Conservation (phyloP, 495 filamentous ascomycete species). For the Penicillium bovifimosum region DNA sequence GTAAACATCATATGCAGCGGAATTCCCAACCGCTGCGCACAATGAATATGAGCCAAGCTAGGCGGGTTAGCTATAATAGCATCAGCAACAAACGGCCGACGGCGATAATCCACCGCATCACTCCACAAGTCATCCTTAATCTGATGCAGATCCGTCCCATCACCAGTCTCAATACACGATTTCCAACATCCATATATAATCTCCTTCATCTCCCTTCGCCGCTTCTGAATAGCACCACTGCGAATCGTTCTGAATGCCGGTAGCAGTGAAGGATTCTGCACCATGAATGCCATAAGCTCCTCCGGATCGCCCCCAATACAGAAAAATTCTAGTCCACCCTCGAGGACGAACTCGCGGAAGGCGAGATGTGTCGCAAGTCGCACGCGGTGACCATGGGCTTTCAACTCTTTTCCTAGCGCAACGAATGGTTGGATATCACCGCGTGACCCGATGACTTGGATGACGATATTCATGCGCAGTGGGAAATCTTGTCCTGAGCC, state of each 20-base stretch:
- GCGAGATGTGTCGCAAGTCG: constrained; percentile 70
- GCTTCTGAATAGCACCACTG: constrained; percentile 61
- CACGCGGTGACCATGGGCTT: constrained; percentile 67
- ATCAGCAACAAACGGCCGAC: constrained; percentile 68
- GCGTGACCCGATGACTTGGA: constrained; percentile 75
- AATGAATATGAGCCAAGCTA: constrained; percentile 76
- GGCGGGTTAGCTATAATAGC: constrained; percentile 83
- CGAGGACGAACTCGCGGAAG: constrained; percentile 65
- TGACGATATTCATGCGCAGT: constrained; percentile 63
- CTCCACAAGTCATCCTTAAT: constrained; percentile 40
- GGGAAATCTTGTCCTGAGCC: constrained; percentile 54
- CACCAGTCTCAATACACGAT: constrained; percentile 62
- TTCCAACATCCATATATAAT: constrained; percentile 75
- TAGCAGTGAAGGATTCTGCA: constrained; percentile 77
- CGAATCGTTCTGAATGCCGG: constrained; percentile 61
- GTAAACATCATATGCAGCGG: constrained; percentile 85
- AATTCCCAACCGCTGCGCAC: constrained; percentile 71
- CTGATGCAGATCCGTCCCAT: constrained; percentile 45
- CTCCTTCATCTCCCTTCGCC: constrained; percentile 60
- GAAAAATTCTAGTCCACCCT: constrained; percentile 74
- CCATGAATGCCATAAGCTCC: constrained; percentile 83
- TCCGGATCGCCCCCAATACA: constrained; percentile 73
- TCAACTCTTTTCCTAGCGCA: constrained; percentile 58
- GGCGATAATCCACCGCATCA: constrained; percentile 28
- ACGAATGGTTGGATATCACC: constrained; percentile 79